Base-by-base conservation (phyloP, 2,329 filamentous ascomycete species). In the Botrytis galanthina region DNA sequence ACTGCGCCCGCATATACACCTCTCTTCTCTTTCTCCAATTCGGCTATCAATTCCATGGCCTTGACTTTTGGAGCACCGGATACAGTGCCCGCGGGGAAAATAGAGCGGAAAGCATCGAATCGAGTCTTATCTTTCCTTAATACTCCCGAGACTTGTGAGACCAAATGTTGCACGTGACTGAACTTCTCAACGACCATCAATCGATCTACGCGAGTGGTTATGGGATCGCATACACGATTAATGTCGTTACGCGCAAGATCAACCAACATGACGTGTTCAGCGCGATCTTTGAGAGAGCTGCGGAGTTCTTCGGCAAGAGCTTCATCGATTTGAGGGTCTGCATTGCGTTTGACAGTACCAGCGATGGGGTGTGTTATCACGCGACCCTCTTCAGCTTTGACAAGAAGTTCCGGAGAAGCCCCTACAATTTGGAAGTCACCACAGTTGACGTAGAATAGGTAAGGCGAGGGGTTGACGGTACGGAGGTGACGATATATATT, bases 311-410 rank as follows among this genome's bases (percentile, higher is more conserved):
- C 87, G 16, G 95, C 94, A 39, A 98, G 89, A 26, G 84, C 85
- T 77, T 92, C 90, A 81, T 99, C 96, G 80, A 98, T 93, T 80
- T 93, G 92, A 4, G 90, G 85, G 1, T 91, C 93, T 79, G 89
- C 89, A 75, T 95, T 95, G 78, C 96, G 90, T 84, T 93, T 94
- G 73, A 98, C 94, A 0, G 96, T 99, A 72, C 96, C 96, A 20
- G 96, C 96, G 81, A 99, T 99, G 12, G 96, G 95, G 83, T 99
- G 96, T 37, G 95, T 98, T 81, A 98, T 94, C 81, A 99, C 92
- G 71, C 93, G 89, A 39, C 94, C 93, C 57, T 87, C 88, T 81
- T 97, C 94, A 77, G 92, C 91, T 84, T 98, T 98, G 80, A 97
- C 95, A 63, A 99, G 89, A 75, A 98, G 89, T 84, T 99, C 96